These are phyloP conservation scores for Pseudoturritis turrita DNA, from an alignment of 345 rosid genomes.

Conservation along the genomic window DNA sequence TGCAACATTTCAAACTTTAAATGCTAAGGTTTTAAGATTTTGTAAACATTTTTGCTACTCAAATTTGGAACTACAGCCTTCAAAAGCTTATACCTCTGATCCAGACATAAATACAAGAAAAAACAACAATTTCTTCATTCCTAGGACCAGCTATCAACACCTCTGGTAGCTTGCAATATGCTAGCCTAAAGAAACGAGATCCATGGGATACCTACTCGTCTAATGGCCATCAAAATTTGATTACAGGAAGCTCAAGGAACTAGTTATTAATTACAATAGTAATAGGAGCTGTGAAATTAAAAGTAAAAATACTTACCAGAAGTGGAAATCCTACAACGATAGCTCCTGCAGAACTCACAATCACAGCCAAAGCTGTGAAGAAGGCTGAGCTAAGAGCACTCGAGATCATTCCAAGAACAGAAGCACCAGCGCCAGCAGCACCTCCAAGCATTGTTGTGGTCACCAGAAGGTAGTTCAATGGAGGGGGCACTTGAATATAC, in stretches of 20 bases:
- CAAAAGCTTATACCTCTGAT: neutral
- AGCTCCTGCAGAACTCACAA: conserved; percentile 90
- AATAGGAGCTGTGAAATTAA: neutral
- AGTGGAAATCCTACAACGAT: conserved; percentile 90
- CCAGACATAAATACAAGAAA: neutral
- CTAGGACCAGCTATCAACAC: neutral
- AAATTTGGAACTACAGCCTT: neutral
- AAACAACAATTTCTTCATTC: neutral
- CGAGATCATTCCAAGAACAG: conserved; percentile 83
- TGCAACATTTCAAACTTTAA: neutral
- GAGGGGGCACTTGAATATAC: conserved; percentile 95
- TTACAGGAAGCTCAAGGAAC: neutral
- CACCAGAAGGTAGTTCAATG: conserved; percentile 80
- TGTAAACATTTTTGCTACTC: neutral
- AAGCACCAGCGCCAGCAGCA: conserved; percentile 83
- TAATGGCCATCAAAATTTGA: neutral
- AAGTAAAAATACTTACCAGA: conserved; percentile 49
- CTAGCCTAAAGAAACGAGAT: neutral
- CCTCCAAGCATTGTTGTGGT: conserved; percentile 91
- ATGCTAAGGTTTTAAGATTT: neutral
- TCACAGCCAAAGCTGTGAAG: conserved; percentile 75
- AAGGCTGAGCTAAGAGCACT: conserved; percentile 68
- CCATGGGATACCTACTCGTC: neutral
- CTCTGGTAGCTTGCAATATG: neutral
- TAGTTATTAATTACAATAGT: neutral